Evolutionary conservation across 2,329 filamentous ascomycete genomes (phyloP).

Genomic region (Leptosphaerulina australis): DNA sequence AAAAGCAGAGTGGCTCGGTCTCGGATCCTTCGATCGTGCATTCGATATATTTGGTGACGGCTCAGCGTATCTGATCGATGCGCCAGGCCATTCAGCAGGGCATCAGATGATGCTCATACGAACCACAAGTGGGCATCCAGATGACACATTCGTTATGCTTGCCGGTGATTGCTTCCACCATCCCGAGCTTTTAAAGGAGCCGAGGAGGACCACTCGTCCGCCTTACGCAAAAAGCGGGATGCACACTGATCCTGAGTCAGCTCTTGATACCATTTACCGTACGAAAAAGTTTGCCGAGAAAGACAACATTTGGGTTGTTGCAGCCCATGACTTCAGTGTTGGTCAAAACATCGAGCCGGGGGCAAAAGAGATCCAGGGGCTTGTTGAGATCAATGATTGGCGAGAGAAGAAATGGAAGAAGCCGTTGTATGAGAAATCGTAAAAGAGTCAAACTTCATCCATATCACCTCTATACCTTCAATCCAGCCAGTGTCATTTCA

Average conservation of each 20-base stretch:
- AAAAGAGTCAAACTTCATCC: not conserved
- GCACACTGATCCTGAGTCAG: conserved; percentile 37
- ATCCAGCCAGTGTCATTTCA: not conserved
- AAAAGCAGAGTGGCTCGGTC: conserved; percentile 46
- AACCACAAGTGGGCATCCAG: conserved; percentile 17
- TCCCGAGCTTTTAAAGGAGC: conserved; percentile 35
- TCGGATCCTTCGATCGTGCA: conserved; percentile 51
- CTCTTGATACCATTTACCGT: conserved; percentile 36
- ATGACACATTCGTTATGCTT: conserved; percentile 37
- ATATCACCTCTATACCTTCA: not conserved
- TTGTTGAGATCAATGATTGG: conserved; percentile 37
- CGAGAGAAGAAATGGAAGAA: conserved; percentile 35
- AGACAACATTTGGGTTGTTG: conserved; percentile 40
- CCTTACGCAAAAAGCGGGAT: conserved; percentile 37
- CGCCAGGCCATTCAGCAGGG: conserved; percentile 59
- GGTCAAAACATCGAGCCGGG: conserved; percentile 30
- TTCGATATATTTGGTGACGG: conserved; percentile 59
- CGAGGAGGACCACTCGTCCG: conserved; percentile 35
- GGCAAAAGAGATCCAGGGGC: conserved; percentile 31
- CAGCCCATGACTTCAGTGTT: conserved; percentile 41
- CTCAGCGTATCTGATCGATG: conserved; percentile 57
- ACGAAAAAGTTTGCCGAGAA: conserved; percentile 30
- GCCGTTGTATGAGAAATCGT: conserved; percentile 8
- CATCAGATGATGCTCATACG: conserved; percentile 54
- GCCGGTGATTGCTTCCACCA: conserved; percentile 45